Evolutionary conservation across 495 filamentous ascomycete species (phyloP).

Genomic region (Clavariopsis aquatica): DNA sequence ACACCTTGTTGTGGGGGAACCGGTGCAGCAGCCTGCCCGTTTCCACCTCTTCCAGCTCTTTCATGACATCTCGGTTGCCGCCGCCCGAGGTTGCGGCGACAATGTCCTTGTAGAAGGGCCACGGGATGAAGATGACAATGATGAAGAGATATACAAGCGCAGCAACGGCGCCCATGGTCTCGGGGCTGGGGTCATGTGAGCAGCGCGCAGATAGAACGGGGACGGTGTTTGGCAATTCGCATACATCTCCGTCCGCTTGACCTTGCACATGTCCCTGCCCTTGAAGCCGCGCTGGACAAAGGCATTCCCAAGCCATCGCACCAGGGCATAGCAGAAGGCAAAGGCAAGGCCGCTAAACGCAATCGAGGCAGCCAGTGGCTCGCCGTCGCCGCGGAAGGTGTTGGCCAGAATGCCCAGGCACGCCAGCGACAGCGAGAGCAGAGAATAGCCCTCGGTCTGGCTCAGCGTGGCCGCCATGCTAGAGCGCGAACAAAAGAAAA

Average conservation of each 20-base stretch:
- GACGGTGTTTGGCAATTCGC: conserved; percentile 30
- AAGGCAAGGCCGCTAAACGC: conserved; percentile 87
- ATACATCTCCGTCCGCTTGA: conserved; percentile 71
- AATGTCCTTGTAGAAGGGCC: conserved; percentile 97
- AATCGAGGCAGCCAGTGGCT: conserved; percentile 83
- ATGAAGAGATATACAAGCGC: conserved; percentile 86
- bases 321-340: conserved; percentile 73
- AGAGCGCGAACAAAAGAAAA: neutral
- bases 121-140: conserved; percentile 90
- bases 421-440: conserved; percentile 66
- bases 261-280: conserved; percentile 86
- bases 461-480: conserved; percentile 53
- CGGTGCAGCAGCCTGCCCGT: conserved; percentile 78
- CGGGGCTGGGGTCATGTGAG: conserved; percentile 60
- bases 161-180: conserved; percentile 96
- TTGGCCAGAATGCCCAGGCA: conserved; percentile 76
- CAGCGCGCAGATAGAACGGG: neutral
- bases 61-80: conserved; percentile 82
- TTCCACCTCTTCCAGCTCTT: conserved; percentile 65
- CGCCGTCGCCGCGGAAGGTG: conserved; percentile 81
- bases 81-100: conserved; percentile 93
- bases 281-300: conserved; percentile 90
- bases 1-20: conserved; percentile 91
- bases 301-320: conserved; percentile 89
- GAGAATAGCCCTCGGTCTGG: conserved; percentile 66